Evolutionary conservation across 805 yeast species (phyloP), one percentile per base, ranked within the genome.

Genomic region (Cyberlindnera xishuangbannaensis): DNA sequence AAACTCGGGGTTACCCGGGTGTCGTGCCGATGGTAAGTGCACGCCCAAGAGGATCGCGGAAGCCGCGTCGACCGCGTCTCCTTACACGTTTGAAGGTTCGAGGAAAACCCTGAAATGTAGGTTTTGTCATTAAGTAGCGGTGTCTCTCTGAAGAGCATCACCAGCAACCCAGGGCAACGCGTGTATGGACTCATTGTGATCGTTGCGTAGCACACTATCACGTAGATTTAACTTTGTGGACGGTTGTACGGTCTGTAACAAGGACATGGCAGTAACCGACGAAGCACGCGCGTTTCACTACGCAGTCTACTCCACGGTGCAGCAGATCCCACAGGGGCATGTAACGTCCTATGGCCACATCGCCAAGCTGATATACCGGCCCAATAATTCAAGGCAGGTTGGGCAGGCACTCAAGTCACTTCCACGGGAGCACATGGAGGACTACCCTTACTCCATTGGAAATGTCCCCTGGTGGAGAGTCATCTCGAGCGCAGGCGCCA

Each of bases 311-410:
- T 59, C 65, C 5, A 58, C 70, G 4, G 76, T 72, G 2, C 58
- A 56, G 22, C 56, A 60, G 38, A 67, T 83, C 5, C 94, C 94
- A 0, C 40, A 44, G 6, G 90, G 87, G 1, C 56, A 58, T 27
- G 87, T 77, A 6, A 74, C 86, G 0, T 67, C 78, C n/a, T 83
- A 83, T 45, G 87, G 85, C 2, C 88, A 81, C 50, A 73, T 83
- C 7, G 92, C 92, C 0, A 67, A 69, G 39, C 56, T 81, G 8
- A 62, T 80, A 0, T 69, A 67, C 19, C 62, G 68, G 31, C 92
- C 95, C 0, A 69, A 62, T 31, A 78, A 81, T 43, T 67, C 92
- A 1, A 62, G 95, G 6, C 86, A 75, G 39, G 92, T 83, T 1
- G 95, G 95, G 0, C 68, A 70, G 20, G 72, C 87, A 0, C 58